Base-by-base conservation (phyloP, 768 basidiomycete genomes). In the Xanthoconium purpureum region DNA sequence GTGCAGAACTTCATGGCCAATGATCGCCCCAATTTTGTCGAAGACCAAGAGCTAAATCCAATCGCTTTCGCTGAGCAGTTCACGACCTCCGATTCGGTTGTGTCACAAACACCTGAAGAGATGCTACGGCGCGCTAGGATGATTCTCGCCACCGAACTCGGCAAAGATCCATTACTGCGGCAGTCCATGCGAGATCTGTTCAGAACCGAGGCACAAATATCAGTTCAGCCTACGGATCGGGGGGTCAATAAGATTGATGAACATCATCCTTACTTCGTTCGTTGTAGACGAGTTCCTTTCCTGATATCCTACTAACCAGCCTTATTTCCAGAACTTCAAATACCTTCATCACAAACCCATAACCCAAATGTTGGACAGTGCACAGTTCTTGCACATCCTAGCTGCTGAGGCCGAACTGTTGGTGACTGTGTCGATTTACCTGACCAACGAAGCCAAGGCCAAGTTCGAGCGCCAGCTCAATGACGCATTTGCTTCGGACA, bases 311-410 rank as follows among this genome's bases (percentile, higher is more conserved):
- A 18, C 56, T 61, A 35, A 69, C 38, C 29, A 39, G 47, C 18
- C 6, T 42, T 46, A 37, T 35, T 46, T 40, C 40, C 36, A 99
- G 96, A 87, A 84, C 64, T 98, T 98, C 82, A 98, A 98, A 78
- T 98, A 98, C 74, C 80, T 98, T 30, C 75, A 80, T 29, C 80
- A 88, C 57, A 98, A 97, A 66, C 84, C 83, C 28, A 80, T 93
- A 32, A 68, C 70, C 30, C 80, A 85, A 6, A 87, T 96, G 83
- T 63, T 85, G 38, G 79, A 85, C 39, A 76, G 80, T 1, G 77
- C 90, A 18, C 92, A 95, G 63, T 98, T 95, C 73, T 78, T 98
- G 28, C 86, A 92, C 61, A 96, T 98, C 61, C 83, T 98, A 10
- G 81, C 83, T 39, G 97, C 97, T 2, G 96, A 99, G 71, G 74